A percentile compares a stretch with the other conserved stretches of the same genome.
Evolutionary conservation across 805 yeast species (phyloP).

Genomic region (Schwanniomyces sp.): DNA sequence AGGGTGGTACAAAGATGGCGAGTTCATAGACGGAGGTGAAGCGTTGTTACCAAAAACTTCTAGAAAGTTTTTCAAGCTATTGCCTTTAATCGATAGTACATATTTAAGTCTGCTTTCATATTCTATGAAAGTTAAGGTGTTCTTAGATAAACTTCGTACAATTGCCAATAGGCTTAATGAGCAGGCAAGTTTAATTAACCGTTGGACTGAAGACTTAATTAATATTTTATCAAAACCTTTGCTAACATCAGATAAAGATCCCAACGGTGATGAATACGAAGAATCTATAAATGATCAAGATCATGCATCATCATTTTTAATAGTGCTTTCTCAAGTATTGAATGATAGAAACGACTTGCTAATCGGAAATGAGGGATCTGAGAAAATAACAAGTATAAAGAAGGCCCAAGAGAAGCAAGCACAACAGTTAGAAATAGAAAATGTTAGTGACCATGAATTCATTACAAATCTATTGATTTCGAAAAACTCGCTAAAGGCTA

Average conservation of each 20-base stretch:
- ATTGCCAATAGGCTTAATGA: constrained; percentile 40
- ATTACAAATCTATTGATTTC: constrained; percentile 20
- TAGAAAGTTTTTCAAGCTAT: constrained; percentile 25
- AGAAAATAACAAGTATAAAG: constrained; percentile 14
- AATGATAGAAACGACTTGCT: constrained; percentile 41
- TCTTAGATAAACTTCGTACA: constrained; percentile 17
- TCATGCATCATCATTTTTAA: constrained; percentile 57
- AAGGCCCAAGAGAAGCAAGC: constrained; percentile 18
- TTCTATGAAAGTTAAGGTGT: constrained; percentile 18
- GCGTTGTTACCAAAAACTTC: constrained; percentile 32
- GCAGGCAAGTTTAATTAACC: constrained; percentile 53
- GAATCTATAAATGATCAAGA: constrained; percentile 76
- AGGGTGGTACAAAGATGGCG: constrained; percentile 9
- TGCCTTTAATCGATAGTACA: constrained; percentile 27
- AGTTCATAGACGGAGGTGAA: constrained; percentile 29
- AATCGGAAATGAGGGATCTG: constrained; percentile 31
- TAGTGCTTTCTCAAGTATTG: constrained; percentile 41
- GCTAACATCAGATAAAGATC: constrained; percentile 44
- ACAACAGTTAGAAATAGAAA: constrained; percentile 21
- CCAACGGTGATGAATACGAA: constrained; percentile 78
- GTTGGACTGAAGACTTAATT: constrained; percentile 48
- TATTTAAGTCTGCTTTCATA: constrained; percentile 14
- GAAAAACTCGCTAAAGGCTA: constrained; percentile 26
- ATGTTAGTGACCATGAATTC: constrained; percentile 24
- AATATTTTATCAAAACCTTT: constrained; percentile 50